phyloP scores from a whole-genome alignment of 163 green algal genomes.

The Coccomyxa subellipsoidea region DNA sequence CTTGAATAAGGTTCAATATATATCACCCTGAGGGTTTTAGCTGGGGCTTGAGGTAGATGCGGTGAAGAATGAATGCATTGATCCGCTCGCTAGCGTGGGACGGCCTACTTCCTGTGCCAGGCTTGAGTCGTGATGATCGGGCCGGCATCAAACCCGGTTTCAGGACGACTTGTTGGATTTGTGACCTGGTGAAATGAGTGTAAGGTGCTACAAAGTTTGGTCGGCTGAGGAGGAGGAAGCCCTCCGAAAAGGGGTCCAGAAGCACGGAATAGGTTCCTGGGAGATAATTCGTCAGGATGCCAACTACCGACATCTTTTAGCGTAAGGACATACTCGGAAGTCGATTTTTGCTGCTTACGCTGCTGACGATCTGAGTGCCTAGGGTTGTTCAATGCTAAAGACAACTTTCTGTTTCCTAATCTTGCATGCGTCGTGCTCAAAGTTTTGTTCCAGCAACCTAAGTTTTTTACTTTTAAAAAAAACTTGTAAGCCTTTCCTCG shows the following conservation, averaged over 20 bases:
- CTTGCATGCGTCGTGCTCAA: neutral
- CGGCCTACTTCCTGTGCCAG: neutral
- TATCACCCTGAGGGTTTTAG: too few relatives aligned
- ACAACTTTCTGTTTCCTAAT: neutral
- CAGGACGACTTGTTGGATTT: neutral
- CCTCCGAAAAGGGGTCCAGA: constrained; percentile 50
- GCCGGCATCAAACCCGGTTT: neutral
- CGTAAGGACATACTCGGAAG: neutral
- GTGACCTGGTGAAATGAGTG: neutral
- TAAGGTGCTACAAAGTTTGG: constrained; percentile 38
- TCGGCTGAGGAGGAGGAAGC: constrained; percentile 43
- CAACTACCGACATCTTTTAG: constrained; percentile 44
- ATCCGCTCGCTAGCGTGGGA: neutral
- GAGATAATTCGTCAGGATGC: constrained; percentile 63
- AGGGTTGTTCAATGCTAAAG: neutral
- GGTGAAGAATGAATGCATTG: neutral
- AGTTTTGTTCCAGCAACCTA: too few relatives aligned
- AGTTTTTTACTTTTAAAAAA: too few relatives aligned
- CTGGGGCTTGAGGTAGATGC: too few relatives aligned
- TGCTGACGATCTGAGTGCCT: neutral
- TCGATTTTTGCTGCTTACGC: neutral
- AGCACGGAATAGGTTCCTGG: constrained; percentile 62
- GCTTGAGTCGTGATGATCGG: neutral
- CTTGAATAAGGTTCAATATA: too few relatives aligned
- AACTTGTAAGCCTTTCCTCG: too few relatives aligned